Percentiles rank a stretch among this genome's conserved stretches.
phyloP scores from a whole-genome alignment of 495 filamentous ascomycete species.

The Podospora conica region DNA sequence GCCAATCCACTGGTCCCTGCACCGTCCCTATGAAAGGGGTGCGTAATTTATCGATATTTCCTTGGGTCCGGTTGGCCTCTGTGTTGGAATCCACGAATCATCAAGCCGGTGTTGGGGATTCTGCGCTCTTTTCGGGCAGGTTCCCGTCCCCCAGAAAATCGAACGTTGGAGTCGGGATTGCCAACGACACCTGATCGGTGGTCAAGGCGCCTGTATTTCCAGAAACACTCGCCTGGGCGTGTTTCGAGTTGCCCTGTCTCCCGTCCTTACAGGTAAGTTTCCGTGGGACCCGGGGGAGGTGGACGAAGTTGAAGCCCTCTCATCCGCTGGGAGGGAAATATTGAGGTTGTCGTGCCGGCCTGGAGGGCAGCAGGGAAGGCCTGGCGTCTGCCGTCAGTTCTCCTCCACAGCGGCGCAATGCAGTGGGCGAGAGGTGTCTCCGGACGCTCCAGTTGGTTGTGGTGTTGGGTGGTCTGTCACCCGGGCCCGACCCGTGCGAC shows the following conservation, averaged over 20 bases:
- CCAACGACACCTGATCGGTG: background rate
- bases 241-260: slow-evolving; percentile 8
- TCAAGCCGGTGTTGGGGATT: background rate
- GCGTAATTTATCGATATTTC: slow-evolving; percentile 8
- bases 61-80: background rate
- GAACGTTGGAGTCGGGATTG: background rate
- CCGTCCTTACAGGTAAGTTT: background rate
- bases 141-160: background rate
- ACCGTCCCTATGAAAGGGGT: background rate
- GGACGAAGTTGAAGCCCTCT: background rate
- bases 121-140: background rate
- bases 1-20: background rate
- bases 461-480: background rate
- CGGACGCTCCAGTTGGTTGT: background rate
- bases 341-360: background rate
- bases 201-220: slow-evolving; percentile 3
- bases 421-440: background rate
- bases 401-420: background rate
- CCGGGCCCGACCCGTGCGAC: background rate
- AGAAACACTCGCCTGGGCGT: slow-evolving; percentile 11
- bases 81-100: background rate
- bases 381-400: too few species aligned
- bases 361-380: background rate
- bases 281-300: background rate
- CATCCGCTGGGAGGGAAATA: background rate